These are phyloP conservation scores for Aspergillus nanangensis DNA, from an alignment of 495 filamentous ascomycete species.

Conservation along the genomic window DNA sequence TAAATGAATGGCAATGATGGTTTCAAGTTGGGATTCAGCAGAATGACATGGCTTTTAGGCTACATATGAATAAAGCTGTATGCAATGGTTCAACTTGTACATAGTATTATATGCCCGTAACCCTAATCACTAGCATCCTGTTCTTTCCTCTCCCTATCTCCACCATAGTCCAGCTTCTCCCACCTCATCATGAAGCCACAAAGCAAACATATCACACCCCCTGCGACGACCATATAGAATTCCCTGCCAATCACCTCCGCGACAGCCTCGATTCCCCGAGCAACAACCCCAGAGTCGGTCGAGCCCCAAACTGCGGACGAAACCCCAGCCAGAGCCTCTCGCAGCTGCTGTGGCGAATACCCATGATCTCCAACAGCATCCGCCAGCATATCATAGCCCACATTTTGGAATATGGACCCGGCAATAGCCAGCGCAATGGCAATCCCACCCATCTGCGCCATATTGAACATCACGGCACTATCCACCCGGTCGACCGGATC, in stretches of 20 bases:
- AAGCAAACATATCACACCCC: slow-evolving; percentile 5
- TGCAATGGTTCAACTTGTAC: no score
- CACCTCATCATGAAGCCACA: slow-evolving; percentile 6
- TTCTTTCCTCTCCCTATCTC: background rate
- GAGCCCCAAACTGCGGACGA: slow-evolving; percentile 6
- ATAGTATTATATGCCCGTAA: no score
- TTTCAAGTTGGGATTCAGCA: no score
- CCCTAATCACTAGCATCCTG: no score
- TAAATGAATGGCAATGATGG: no score
- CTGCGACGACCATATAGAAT: slow-evolving; percentile 8
- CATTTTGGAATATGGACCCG: slow-evolving; percentile 12
- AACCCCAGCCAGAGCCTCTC: slow-evolving; percentile 9
- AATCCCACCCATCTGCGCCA: slow-evolving; percentile 9
- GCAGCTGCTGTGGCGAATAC: slow-evolving; percentile 1
- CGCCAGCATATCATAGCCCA: background rate
- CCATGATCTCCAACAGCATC: slow-evolving; percentile 4
- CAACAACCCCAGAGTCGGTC: slow-evolving; percentile 1
- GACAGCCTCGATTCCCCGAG: slow-evolving; percentile 3
- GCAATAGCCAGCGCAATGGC: slow-evolving; percentile 6
- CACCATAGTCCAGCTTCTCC: slow-evolving; percentile 9
- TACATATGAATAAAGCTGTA: no score
- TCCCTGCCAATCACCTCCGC: slow-evolving; percentile 6
- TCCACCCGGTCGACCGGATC: slow-evolving; percentile 8
- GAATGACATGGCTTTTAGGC: no score
- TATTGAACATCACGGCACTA: slow-evolving; percentile 7